Percentiles rank a stretch among this genome's conserved stretches.
These are phyloP conservation scores for Moesziomyces aphidis DNA, from an alignment of 1,284 basidiomycete genomes.

Conservation along the genomic window DNA sequence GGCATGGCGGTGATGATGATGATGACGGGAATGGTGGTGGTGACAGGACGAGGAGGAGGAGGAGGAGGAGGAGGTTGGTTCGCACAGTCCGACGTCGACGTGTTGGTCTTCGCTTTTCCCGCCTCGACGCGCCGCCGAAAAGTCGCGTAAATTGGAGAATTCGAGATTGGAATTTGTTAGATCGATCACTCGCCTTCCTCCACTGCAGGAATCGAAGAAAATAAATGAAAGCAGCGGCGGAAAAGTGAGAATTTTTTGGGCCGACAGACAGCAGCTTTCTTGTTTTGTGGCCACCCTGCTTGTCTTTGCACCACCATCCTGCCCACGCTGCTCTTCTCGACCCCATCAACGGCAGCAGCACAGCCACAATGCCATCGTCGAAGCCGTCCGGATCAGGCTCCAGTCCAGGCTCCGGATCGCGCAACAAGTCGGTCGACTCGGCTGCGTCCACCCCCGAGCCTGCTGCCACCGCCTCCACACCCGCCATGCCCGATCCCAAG, in stretches of 20 bases:
- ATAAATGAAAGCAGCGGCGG: neutral
- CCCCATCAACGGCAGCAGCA: conserved; percentile 1
- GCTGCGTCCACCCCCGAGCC: conserved; percentile 5
- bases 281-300: too few relatives aligned
- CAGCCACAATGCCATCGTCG: conserved; percentile 2
- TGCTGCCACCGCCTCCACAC: conserved; percentile 7
- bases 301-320: conserved; percentile 1
- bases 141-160: conserved; percentile 35
- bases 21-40: neutral
- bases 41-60: neutral
- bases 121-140: conserved; percentile 5
- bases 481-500: conserved; percentile 33
- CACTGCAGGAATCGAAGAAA: conserved; percentile 13
- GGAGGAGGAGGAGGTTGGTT: neutral
- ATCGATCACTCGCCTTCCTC: conserved; percentile 8
- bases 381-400: conserved; percentile 17
- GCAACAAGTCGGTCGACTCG: neutral
- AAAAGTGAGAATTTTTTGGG: neutral
- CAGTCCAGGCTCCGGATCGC: neutral
- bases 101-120: conserved; percentile 15
- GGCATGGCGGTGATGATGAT: conserved; percentile 5
- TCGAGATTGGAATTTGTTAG: conserved; percentile 3
- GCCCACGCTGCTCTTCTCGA: conserved; percentile 1
- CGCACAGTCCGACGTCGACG: too few relatives aligned
- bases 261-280: too few relatives aligned